These are phyloP conservation scores for Erodium moschatum DNA, from an alignment of 441 rosid genomes.

Conservation along the genomic window DNA sequence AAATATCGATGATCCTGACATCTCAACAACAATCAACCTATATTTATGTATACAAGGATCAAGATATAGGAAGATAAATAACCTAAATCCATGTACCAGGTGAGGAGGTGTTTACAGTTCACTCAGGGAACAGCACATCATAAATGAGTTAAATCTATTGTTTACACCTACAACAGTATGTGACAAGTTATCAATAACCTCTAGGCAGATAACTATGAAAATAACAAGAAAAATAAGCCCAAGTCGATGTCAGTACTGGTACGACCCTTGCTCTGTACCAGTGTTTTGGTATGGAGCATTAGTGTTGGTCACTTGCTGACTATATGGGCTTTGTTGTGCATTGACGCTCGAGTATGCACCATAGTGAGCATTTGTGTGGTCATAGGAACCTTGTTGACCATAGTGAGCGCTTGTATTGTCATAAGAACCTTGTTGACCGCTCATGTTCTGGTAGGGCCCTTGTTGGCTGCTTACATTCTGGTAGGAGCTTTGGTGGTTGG, in stretches of 20 bases:
- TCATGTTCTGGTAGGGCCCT: conserved; percentile 19
- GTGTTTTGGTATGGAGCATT: too few species aligned
- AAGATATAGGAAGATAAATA: background rate
- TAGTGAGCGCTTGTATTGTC: conserved; percentile 4
- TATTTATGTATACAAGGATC: background rate
- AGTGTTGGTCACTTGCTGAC: too few species aligned
- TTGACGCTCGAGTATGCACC: too few species aligned
- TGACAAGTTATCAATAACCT: background rate
- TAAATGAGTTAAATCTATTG: background rate
- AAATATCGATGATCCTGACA: too few species aligned
- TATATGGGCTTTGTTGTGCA: too few species aligned
- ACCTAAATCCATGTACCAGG: background rate
- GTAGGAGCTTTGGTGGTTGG: conserved; percentile 18
- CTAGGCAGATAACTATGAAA: conserved; percentile 1
- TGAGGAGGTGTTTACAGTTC: too few species aligned
- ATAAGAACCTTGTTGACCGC: conserved; percentile 4
- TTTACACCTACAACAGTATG: conserved; percentile 3
- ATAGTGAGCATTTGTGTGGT: background rate
- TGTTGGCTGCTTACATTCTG: conserved; percentile 14
- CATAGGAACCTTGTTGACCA: conserved; percentile 24
- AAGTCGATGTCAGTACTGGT: conserved; percentile 29
- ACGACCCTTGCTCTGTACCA: conserved; percentile 18
- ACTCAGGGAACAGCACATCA: background rate
- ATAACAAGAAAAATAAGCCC: conserved; percentile 27
- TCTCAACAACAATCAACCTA: background rate